A percentile compares a stretch with the other conserved stretches of the same genome.
These are phyloP conservation scores for Coleophoma crateriformis DNA, from an alignment of 2,329 filamentous ascomycete species.

Conservation along the genomic window DNA sequence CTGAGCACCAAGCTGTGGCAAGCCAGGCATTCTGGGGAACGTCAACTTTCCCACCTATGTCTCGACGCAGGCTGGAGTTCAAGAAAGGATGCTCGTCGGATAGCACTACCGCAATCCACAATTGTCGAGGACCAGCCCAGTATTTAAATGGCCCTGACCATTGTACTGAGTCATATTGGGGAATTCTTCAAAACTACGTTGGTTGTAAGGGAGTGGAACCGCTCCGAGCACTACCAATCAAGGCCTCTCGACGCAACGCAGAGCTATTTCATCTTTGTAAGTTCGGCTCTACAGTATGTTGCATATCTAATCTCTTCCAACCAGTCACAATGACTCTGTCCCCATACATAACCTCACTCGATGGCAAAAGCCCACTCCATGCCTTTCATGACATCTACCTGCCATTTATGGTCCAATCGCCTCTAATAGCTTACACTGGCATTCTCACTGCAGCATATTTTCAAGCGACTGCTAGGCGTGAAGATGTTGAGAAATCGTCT, in stretches of 20 bases:
- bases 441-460: constrained; percentile 26
- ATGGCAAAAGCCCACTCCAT: constrained; percentile 19
- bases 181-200: background rate
- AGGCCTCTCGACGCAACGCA: constrained; percentile 14
- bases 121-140: background rate
- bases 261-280: constrained; percentile 24
- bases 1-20: background rate
- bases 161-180: constrained; percentile 1
- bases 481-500: constrained; percentile 15
- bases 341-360: constrained; percentile 26
- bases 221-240: constrained; percentile 30
- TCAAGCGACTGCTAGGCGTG: constrained; percentile 16
- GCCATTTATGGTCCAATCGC: constrained; percentile 26
- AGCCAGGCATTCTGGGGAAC: background rate
- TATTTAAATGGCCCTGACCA: background rate
- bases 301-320: background rate
- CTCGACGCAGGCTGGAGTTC: background rate
- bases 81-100: background rate
- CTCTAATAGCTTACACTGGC: constrained; percentile 22
- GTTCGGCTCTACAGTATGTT: constrained; percentile 1
- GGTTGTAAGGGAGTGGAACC: constrained; percentile 21
- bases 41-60: background rate
- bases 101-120: background rate
- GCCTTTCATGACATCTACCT: constrained; percentile 20
- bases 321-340: constrained; percentile 22